These are phyloP conservation scores for Stemphylium beticola DNA, from an alignment of 2,329 filamentous ascomycete species.

Conservation along the genomic window DNA sequence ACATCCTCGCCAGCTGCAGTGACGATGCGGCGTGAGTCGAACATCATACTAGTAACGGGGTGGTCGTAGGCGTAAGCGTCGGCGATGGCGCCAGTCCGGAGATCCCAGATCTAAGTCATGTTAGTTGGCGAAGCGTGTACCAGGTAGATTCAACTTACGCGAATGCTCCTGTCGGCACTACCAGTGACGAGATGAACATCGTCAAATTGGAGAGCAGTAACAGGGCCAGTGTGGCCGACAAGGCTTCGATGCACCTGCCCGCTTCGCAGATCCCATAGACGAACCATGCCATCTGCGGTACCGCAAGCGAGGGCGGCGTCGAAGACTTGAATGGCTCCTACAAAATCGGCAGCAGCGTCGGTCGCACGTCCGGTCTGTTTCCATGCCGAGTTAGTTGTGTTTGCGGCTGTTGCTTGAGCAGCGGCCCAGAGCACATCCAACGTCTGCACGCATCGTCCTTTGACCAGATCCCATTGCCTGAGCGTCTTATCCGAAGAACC, in stretches of 20 bases:
- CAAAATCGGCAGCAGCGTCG: constrained; percentile 81
- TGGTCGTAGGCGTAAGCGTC: constrained; percentile 96
- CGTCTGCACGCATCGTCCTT: constrained; percentile 96
- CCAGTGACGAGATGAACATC: constrained; percentile 94
- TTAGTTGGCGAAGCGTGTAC: background rate
- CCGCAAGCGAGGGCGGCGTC: constrained; percentile 95
- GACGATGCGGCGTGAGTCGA: constrained; percentile 88
- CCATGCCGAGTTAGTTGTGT: constrained; percentile 69
- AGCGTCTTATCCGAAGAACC: constrained; percentile 97
- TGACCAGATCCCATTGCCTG: constrained; percentile 96
- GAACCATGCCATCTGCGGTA: constrained; percentile 95
- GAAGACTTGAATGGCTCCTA: constrained; percentile 93
- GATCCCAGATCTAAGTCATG: constrained; percentile 87
- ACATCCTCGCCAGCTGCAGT: constrained; percentile 90
- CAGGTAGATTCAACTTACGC: constrained; percentile 67
- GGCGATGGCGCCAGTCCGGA: constrained; percentile 91
- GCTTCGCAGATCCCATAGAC: constrained; percentile 94
- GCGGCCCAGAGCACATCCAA: constrained; percentile 98
- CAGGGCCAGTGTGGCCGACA: constrained; percentile 92
- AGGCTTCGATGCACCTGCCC: constrained; percentile 96
- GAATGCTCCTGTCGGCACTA: constrained; percentile 87
- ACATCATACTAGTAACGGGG: constrained; percentile 95
- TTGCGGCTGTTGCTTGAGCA: constrained; percentile 75
- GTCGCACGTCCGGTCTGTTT: constrained; percentile 71
- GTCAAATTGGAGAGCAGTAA: constrained; percentile 95